phyloP scores from a whole-genome alignment of 192 early-diverging fungal species.

The Diversispora epigaea region DNA sequence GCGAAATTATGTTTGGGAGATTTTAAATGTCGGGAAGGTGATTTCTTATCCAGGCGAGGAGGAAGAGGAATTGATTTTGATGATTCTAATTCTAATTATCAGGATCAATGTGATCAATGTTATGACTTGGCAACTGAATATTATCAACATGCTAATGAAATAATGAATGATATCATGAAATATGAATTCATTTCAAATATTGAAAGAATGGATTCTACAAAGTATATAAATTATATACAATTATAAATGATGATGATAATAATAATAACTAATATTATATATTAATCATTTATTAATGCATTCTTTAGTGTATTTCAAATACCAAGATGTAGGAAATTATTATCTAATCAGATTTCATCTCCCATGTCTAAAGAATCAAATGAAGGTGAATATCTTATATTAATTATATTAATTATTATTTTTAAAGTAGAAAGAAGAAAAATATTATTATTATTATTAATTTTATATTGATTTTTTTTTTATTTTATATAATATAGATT shows the following conservation, averaged over 20 bases:
- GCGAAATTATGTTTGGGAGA: slow-evolving; percentile 45
- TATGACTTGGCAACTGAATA: slow-evolving; percentile 41
- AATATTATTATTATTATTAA: not conserved
- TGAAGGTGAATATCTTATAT: slow-evolving; percentile 7
- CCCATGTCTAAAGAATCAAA: not conserved
- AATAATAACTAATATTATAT: too few species aligned
- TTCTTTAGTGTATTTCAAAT: slow-evolving; percentile 46
- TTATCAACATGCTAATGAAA: slow-evolving; percentile 46
- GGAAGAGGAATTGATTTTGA: slow-evolving; percentile 5
- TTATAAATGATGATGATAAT: too few species aligned
- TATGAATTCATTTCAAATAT: slow-evolving; percentile 49
- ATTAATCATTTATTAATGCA: not conserved
- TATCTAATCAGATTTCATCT: not conserved
- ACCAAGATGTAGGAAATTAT: slow-evolving; percentile 47
- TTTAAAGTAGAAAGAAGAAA: not conserved
- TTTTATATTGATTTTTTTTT: not conserved
- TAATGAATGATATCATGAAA: slow-evolving; percentile 57
- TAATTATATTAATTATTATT: not conserved
- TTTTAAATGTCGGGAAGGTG: slow-evolving; percentile 38
- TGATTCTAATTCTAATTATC: slow-evolving; percentile 41
- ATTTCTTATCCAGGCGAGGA: slow-evolving; percentile 34
- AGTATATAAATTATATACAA: too few species aligned
- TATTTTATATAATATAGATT: not conserved
- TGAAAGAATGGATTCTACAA: slow-evolving; percentile 40
- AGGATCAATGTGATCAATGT: slow-evolving; percentile 40